Percentiles rank a stretch among this genome's conserved stretches.
Evolutionary conservation across 2,329 filamentous ascomycete species (phyloP).

Genomic region (Dichotomopilus funicola): DNA sequence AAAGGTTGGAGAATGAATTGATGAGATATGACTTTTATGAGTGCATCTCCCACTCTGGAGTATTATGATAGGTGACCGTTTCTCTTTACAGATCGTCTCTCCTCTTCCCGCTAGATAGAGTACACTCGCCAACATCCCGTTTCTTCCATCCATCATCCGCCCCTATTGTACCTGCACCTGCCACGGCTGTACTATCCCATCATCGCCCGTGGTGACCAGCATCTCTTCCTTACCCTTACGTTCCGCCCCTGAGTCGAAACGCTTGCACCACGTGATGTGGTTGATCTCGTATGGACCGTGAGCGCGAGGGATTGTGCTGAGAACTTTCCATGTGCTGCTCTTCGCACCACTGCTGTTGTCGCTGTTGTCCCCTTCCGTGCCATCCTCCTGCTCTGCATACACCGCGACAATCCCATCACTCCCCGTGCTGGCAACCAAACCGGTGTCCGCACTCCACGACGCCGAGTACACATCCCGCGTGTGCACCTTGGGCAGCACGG

Average conservation of each 20-base stretch:
- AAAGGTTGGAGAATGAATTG: neutral
- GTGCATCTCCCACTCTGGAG: too few relatives aligned
- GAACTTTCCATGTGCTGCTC: conserved; percentile 58
- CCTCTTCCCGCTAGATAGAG: neutral
- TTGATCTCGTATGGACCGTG: conserved; percentile 95
- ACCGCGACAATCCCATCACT: conserved; percentile 78
- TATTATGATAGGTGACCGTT: too few relatives aligned
- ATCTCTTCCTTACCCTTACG: conserved; percentile 65
- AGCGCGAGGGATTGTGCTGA: conserved; percentile 63
- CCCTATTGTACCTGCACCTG: conserved; percentile 30
- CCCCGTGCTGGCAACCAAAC: conserved; percentile 78
- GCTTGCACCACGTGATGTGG: conserved; percentile 78
- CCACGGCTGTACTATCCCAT: conserved; percentile 84
- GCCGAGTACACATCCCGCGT: conserved; percentile 78
- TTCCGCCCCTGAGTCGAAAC: conserved; percentile 60
- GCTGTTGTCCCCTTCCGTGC: conserved; percentile 9
- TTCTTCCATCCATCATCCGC: too few relatives aligned
- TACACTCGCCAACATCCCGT: neutral
- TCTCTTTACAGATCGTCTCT: too few relatives aligned
- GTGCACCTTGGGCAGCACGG: conserved; percentile 67
- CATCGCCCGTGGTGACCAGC: conserved; percentile 84
- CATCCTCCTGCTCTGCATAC: conserved; percentile 56
- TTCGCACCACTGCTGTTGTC: neutral
- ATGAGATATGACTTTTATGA: neutral
- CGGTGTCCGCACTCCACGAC: conserved; percentile 72